phyloP scores from a whole-genome alignment of 164 flowering plant genomes.

The Hamamelis virginiana region DNA sequence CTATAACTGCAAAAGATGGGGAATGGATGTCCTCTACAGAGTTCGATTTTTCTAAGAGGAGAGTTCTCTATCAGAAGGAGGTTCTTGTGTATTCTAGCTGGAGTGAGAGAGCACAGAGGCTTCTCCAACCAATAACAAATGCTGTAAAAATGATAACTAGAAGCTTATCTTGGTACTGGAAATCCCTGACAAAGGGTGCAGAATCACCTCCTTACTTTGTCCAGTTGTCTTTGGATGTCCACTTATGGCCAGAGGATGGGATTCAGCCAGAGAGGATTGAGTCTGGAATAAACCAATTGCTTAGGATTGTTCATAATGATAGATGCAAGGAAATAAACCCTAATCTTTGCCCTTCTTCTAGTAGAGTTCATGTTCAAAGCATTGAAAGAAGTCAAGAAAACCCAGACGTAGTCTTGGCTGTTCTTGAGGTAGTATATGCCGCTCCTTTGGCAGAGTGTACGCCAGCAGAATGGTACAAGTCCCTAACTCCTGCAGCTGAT shows the following conservation, averaged over 20 bases:
- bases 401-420: constrained; percentile 72
- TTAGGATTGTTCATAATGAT: constrained; percentile 59
- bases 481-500: constrained; percentile 90
- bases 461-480: constrained; percentile 58
- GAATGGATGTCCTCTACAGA: constrained; percentile 60
- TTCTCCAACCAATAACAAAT: constrained; percentile 34
- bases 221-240: constrained; percentile 90
- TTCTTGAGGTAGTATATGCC: constrained; percentile 87
- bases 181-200: constrained; percentile 83
- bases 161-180: constrained; percentile 69
- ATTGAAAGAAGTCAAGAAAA: constrained; percentile 85
- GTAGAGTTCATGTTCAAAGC: constrained; percentile 88
- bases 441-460: constrained; percentile 55
- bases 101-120: constrained; percentile 31
- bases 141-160: constrained; percentile 31
- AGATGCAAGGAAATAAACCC: constrained; percentile 61
- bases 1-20: constrained; percentile 90
- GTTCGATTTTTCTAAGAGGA: constrained; percentile 36
- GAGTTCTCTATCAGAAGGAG: constrained; percentile 32
- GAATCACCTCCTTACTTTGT: constrained; percentile 98
- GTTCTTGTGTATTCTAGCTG: constrained; percentile 35
- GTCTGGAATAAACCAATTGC: constrained; percentile 80
- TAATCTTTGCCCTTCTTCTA: constrained; percentile 49
- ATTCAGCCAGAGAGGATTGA: constrained; percentile 97
- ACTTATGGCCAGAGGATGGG: constrained; percentile 87